Evolutionary conservation across 768 basidiomycete genomes (phyloP).

Genomic region (Russula virescens): DNA sequence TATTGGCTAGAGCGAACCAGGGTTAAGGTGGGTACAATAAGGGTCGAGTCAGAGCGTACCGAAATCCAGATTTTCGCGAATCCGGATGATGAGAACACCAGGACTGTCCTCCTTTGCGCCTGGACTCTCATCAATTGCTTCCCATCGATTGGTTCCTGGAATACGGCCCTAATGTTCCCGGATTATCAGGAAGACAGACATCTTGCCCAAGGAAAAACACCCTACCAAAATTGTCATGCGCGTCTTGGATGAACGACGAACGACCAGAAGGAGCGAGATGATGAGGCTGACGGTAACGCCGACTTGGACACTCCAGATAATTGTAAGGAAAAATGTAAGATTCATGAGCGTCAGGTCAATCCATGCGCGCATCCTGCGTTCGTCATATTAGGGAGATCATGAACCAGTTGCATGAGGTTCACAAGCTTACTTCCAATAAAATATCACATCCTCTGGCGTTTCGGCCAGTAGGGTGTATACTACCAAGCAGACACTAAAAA

Average conservation of each 20-base stretch:
- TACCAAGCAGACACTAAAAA: slow-evolving; percentile 68
- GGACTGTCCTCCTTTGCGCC: slow-evolving; percentile 75
- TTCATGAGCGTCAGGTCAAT: slow-evolving; percentile 81
- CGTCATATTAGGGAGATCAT: background rate
- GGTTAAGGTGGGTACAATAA: background rate
- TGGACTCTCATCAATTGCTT: slow-evolving; percentile 80
- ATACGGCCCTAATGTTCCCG: slow-evolving; percentile 59
- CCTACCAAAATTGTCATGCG: slow-evolving; percentile 84
- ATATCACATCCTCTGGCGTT: slow-evolving; percentile 79
- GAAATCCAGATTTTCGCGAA: slow-evolving; percentile 89
- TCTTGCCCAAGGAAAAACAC: slow-evolving; percentile 26
- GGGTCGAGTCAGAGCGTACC: slow-evolving; percentile 41
- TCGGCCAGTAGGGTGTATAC: slow-evolving; percentile 81
- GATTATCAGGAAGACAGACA: background rate
- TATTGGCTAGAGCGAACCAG: slow-evolving; percentile 61
- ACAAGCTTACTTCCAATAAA: slow-evolving; percentile 67
- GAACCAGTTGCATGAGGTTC: background rate
- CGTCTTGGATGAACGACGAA: slow-evolving; percentile 81
- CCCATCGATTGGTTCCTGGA: slow-evolving; percentile 86
- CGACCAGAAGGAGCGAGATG: slow-evolving; percentile 82
- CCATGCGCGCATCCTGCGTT: slow-evolving; percentile 80
- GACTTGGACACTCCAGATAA: slow-evolving; percentile 88
- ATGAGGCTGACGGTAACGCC: slow-evolving; percentile 87
- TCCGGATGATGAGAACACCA: slow-evolving; percentile 81
- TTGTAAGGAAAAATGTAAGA: slow-evolving; percentile 81